Percentiles rank a stretch among this genome's conserved stretches.
Conservation (phyloP, 352 stramenopile species). For the Globisporangium recalcitrans region DNA sequence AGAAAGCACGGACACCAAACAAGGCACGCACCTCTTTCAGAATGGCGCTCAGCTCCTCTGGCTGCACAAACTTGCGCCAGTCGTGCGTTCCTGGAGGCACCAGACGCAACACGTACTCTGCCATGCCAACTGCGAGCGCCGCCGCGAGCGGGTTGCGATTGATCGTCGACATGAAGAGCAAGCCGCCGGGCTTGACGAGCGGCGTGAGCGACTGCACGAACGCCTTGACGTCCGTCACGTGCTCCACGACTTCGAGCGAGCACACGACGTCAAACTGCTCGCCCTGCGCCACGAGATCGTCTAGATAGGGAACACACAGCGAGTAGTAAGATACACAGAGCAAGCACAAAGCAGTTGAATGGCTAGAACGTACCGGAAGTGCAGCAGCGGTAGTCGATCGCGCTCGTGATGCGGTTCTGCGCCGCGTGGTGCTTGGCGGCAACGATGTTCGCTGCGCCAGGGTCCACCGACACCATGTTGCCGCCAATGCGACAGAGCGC, state of each 20-base stretch:
- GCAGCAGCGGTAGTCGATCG: slow-evolving; percentile 79
- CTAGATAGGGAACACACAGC: slow-evolving; percentile 19
- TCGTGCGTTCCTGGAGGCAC: slow-evolving; percentile 80
- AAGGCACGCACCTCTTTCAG: slow-evolving; percentile 39
- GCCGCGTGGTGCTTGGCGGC: slow-evolving; percentile 59
- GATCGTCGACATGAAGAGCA: slow-evolving; percentile 84
- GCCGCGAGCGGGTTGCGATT: slow-evolving; percentile 71
- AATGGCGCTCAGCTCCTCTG: slow-evolving; percentile 51
- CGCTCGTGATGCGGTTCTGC: slow-evolving; percentile 40
- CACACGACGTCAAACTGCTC: slow-evolving; percentile 84
- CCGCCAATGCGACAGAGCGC: slow-evolving; percentile 73
- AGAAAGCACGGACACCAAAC: background rate
- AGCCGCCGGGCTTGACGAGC: slow-evolving; percentile 74
- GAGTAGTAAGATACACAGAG: background rate
- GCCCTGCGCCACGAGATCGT: slow-evolving; percentile 61
- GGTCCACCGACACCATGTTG: slow-evolving; percentile 67
- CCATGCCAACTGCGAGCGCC: slow-evolving; percentile 61
- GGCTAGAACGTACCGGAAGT: slow-evolving; percentile 47
- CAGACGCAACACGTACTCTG: slow-evolving; percentile 71
- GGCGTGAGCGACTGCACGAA: slow-evolving; percentile 74
- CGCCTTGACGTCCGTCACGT: slow-evolving; percentile 60
- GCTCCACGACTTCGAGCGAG: slow-evolving; percentile 82
- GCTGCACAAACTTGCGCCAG: slow-evolving; percentile 82
- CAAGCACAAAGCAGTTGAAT: no score
- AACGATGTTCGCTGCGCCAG: slow-evolving; percentile 65